A percentile compares a stretch with the other conserved stretches of the same genome.
Conservation (phyloP, 345 rosid genomes). For the Cochlearia excelsa region DNA sequence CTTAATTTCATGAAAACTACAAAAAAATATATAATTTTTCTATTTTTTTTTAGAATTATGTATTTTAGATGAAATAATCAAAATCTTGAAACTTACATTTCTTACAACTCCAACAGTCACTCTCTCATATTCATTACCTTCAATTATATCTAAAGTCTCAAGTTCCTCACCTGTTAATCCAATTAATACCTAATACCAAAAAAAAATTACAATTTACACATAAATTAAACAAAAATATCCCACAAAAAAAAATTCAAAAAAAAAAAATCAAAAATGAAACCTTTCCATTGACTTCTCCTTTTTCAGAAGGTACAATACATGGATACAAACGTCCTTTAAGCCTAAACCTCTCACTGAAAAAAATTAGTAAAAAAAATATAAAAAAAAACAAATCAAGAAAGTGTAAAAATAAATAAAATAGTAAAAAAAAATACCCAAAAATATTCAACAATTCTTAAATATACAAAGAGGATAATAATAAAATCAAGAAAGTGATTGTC, state of each 20-base stretch:
- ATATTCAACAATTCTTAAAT: neutral
- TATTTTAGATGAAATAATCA: neutral
- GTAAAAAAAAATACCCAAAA: slow-evolving; percentile 10
- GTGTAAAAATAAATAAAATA: too few relatives aligned
- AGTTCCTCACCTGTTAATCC: slow-evolving; percentile 63
- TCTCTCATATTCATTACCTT: slow-evolving; percentile 74
- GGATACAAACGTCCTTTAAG: slow-evolving; percentile 92
- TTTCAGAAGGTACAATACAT: slow-evolving; percentile 63
- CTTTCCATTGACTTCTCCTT: slow-evolving; percentile 54
- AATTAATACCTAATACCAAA: slow-evolving; percentile 49
- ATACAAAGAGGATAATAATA: neutral
- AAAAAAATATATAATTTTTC: too few relatives aligned
- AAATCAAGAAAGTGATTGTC: neutral
- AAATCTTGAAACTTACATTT: slow-evolving; percentile 38
- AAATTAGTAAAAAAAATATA: too few relatives aligned
- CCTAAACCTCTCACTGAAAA: slow-evolving; percentile 70
- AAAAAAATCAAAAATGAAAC: slow-evolving; percentile 27
- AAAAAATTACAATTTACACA: neutral
- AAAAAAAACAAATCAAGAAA: too few relatives aligned
- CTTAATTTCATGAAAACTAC: neutral
- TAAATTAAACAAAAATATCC: neutral
- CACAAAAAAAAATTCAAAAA: neutral
- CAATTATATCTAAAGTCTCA: slow-evolving; percentile 54
- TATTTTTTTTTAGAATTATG: neutral
- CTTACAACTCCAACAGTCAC: slow-evolving; percentile 46